Evolutionary conservation across 371 early-diverging fungal species (phyloP).

Genomic region (Ecytonucleospora hepatopenaei): DNA sequence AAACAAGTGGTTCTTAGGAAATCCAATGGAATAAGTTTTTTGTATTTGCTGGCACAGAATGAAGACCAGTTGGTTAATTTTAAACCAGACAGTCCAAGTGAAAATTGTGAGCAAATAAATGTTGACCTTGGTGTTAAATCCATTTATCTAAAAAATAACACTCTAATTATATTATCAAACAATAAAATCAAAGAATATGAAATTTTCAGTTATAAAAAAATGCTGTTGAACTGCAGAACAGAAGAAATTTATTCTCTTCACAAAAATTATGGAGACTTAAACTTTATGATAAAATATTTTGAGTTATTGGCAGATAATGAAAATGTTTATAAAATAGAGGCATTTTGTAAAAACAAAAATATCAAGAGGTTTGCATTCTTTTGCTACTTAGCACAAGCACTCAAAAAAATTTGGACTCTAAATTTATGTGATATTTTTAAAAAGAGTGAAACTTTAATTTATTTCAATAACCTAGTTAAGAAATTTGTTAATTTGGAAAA

Average conservation of each 20-base stretch:
- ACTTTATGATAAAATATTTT: conserved; percentile 31
- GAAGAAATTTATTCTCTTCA: conserved; percentile 35
- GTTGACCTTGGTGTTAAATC: conserved; percentile 1
- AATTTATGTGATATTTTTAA: conserved; percentile 13
- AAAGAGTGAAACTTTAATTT: background rate
- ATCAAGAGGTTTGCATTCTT: conserved; percentile 25
- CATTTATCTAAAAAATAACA: conserved; percentile 8
- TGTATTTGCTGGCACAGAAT: conserved; percentile 29
- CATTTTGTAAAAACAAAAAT: conserved; percentile 37
- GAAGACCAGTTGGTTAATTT: conserved; percentile 39
- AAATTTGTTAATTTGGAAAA: conserved; percentile 20
- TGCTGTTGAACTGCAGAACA: conserved; percentile 23
- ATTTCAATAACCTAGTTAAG: background rate
- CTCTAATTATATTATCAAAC: conserved; percentile 17
- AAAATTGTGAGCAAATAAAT: conserved; percentile 35
- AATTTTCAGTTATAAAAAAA: conserved; percentile 18
- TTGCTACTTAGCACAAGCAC: conserved; percentile 20
- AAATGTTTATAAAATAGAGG: conserved; percentile 33
- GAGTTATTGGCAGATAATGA: conserved; percentile 18
- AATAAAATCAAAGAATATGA: conserved; percentile 29
- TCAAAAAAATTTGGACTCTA: conserved; percentile 1
- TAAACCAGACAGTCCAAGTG: conserved; percentile 19
- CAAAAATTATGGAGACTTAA: conserved; percentile 40
- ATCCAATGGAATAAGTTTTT: background rate
- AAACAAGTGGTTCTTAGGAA: background rate